Conservation (phyloP, 2,329 filamentous ascomycete species). For the Trichoderma sp. region DNA sequence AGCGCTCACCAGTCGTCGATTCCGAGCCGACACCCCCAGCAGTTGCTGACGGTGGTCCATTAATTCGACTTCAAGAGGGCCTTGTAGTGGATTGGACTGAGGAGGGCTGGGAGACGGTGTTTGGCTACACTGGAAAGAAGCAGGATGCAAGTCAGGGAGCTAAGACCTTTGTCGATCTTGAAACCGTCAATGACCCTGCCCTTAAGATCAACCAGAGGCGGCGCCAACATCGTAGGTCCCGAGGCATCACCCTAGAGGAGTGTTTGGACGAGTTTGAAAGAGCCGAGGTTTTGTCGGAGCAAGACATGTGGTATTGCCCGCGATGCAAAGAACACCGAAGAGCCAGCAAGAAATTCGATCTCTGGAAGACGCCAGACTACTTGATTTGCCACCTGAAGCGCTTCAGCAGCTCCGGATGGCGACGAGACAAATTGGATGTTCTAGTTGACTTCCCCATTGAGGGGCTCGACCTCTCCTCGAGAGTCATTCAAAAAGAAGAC, state of each 20-base stretch:
- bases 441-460: conserved; percentile 90
- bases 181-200: conserved; percentile 61
- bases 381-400: conserved; percentile 93
- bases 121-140: conserved; percentile 47
- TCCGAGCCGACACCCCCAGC: conserved; percentile 42
- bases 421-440: conserved; percentile 89
- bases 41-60: conserved; percentile 54
- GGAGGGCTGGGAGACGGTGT: conserved; percentile 70
- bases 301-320: conserved; percentile 97
- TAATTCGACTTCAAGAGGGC: conserved; percentile 79
- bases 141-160: conserved; percentile 57
- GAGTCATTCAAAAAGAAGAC: conserved; percentile 77
- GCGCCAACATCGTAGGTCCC: conserved; percentile 55
- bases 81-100: conserved; percentile 85
- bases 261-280: conserved; percentile 95
- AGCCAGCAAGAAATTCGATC: conserved; percentile 93
- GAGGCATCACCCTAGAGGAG: conserved; percentile 82
- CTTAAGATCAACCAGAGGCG: conserved; percentile 64
- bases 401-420: conserved; percentile 80
- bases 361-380: conserved; percentile 96
- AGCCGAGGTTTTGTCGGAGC: conserved; percentile 88
- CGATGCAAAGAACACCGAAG: conserved; percentile 91
- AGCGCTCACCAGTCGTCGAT: conserved; percentile 34
- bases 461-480: conserved; percentile 76
- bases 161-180: conserved; percentile 56